phyloP scores from a whole-genome alignment of 176 grass and related monocot genomes.

The Poa pratensis region DNA sequence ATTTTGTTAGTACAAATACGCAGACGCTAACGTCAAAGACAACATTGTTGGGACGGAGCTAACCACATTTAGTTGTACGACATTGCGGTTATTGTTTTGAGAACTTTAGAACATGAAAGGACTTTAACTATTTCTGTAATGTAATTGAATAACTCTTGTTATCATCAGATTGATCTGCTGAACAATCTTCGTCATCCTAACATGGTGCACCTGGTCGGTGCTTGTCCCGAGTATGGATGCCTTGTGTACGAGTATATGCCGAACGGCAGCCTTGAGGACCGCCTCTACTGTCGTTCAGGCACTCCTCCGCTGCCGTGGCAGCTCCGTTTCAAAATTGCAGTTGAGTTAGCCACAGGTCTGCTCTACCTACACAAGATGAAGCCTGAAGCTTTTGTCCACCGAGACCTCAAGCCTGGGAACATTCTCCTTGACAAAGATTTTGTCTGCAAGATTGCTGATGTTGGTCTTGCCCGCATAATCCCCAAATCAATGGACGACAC shows the following conservation, averaged over 20 bases:
- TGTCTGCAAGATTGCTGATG: constrained; percentile 72
- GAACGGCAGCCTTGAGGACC: constrained; percentile 80
- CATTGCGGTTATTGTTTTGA: background rate
- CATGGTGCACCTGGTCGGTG: constrained; percentile 87
- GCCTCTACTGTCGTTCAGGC: constrained; percentile 65
- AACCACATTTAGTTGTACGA: background rate
- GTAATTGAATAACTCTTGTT: constrained; percentile 9
- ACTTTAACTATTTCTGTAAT: constrained; percentile 2
- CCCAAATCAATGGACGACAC: constrained; percentile 53
- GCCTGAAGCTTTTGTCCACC: constrained; percentile 85
- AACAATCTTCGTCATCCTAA: constrained; percentile 81
- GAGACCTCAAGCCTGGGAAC: constrained; percentile 89
- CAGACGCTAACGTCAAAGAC: background rate
- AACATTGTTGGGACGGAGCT: background rate
- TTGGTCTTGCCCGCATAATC: constrained; percentile 80
- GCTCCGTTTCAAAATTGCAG: constrained; percentile 79
- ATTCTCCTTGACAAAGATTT: constrained; percentile 72
- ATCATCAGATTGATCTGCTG: constrained; percentile 71
- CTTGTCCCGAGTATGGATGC: constrained; percentile 83
- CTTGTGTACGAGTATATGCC: constrained; percentile 91
- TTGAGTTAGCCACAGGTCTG: constrained; percentile 68
- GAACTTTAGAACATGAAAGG: background rate
- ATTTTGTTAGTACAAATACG: background rate
- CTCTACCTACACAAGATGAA: constrained; percentile 81
- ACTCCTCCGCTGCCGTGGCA: constrained; percentile 68